Base-by-base conservation (phyloP, 805 yeast genomes). In the Metschnikowia vanudenii region DNA sequence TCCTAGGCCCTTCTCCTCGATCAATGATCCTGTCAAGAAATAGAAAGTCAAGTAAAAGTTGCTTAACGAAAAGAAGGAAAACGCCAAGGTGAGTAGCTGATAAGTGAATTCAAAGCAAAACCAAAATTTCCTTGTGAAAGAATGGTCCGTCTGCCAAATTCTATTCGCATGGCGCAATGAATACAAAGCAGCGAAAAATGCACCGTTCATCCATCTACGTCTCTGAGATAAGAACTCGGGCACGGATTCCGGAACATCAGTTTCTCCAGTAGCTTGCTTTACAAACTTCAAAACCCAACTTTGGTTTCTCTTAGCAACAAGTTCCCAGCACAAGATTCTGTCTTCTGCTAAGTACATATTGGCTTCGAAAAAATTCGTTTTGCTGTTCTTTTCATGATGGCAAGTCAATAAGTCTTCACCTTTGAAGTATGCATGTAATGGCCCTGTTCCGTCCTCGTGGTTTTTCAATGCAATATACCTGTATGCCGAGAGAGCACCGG, bases 401-500 rank as follows among this genome's bases (percentile, higher is more conserved):
- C 61, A 60, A 30, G 63, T 65, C 38, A 73, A 58, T 32, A 73
- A 60, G 45, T 70, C 77, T 64, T 92, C 98, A 39, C 98, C 98
- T 63, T 87, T 82, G 73, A 92, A 92, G 62, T 92, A 92, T 1
- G 96, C 83, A 42, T 80, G 74, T 46, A 92, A 73, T 0, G 98
- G 98, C 10, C 98, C 98, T 3, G 94, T 84, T 7, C 97, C 97
- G 61, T 86, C 96, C 2, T 79, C 86, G 58, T 88, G 88, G 60
- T 90, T 88, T 53, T 78, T 79, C 48, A 92, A 72, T 0, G 98
- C 98, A 45, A 88, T 78, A 61, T 85, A 92, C 59, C 98, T 76
- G 65, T 92, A 92, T 0, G 98, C 97, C 0, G 97, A 89, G 47
- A 92, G 72, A 0, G 98, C 98, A 64, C 98, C 98, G 0, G 98